Evolutionary conservation across 768 basidiomycete species (phyloP), one percentile per base, ranked within the genome.

Genomic region (Leccinum variicolor): DNA sequence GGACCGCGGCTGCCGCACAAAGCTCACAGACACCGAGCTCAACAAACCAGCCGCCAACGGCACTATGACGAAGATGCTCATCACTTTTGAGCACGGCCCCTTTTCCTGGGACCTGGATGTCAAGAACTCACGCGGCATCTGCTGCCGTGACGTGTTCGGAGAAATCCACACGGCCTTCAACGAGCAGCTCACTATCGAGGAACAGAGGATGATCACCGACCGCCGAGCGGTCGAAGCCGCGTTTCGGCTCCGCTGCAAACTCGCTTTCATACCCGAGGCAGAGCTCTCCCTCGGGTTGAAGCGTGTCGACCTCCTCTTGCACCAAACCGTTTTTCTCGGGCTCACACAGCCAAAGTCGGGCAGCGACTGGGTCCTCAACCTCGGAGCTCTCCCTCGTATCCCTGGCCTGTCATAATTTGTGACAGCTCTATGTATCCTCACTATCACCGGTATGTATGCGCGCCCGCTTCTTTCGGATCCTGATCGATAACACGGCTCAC

Each of bases 101-200:
- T 62, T 75, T 34, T 65, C 66, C 34, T 77, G 76, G 75, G 72
- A 71, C 6, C 71, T 84, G 39, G 61, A 76, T 53, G 76, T 84
- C 56, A 74, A 75, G 50, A 75, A 78, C 36, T 51, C 71, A 21
- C 68, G 67, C 43, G 79, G 80, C 13, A 73, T 87, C 55, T 71
- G 79, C 14, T 81, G 83, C 62, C 75, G 80, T 23, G 85, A 88
- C 52, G 77, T 89, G 33, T 84, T 86, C 64, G 68, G 78, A 54
- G 81, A 78, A 10, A 84, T 89, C 26, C 79, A 82, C 64, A 75
- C 80, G 45, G 70, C 76, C 6, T 83, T 79, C 58, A 68, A 77
- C 49, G 68, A 73, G 36, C 75, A 73, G 8, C 70, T 87, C 66
- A 78, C 79, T 1, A 62, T 64, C 23, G 73, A 76, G 33, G 84